phyloP scores from a whole-genome alignment of 352 stramenopile genomes.

The Detonula confervacea region DNA sequence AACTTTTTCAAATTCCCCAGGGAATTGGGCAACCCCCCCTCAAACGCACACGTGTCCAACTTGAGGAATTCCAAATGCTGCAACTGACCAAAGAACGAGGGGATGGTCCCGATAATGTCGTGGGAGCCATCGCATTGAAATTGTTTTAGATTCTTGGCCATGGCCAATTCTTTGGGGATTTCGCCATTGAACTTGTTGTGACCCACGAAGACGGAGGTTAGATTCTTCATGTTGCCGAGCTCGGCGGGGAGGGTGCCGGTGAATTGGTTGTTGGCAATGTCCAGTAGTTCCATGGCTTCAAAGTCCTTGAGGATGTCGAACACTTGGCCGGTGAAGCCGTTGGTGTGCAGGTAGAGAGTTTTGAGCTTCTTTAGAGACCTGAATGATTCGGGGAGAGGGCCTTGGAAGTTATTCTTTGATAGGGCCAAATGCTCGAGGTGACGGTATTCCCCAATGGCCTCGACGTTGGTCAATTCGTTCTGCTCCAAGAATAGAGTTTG shows the following conservation, averaged over 20 bases:
- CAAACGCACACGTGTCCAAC: constrained; percentile 65
- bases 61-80: constrained; percentile 57
- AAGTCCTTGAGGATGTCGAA: constrained; percentile 54
- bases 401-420: constrained; percentile 45
- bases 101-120: constrained; percentile 35
- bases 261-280: constrained; percentile 53
- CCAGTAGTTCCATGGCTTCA: constrained; percentile 42
- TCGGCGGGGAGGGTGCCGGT: constrained; percentile 29
- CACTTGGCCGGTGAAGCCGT: constrained; percentile 43
- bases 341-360: constrained; percentile 67
- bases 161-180: constrained; percentile 35
- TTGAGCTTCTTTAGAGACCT: constrained; percentile 48
- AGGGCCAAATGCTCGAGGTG: constrained; percentile 49
- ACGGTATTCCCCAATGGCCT: constrained; percentile 37
- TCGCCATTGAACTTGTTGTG: constrained; percentile 43
- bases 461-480: constrained; percentile 54
- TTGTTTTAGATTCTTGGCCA: constrained; percentile 41
- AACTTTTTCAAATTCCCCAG: constrained; percentile 62
- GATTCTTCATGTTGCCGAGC: constrained; percentile 47
- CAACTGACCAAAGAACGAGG: constrained; percentile 31
- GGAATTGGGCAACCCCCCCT: constrained; percentile 47
- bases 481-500: constrained; percentile 47
- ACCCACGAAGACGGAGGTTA: constrained; percentile 36
- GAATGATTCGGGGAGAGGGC: constrained; percentile 34
- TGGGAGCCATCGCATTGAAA: constrained; percentile 44